These are phyloP conservation scores for Manihot esculenta DNA, from an alignment of 441 rosid genomes.

Conservation along the genomic window DNA sequence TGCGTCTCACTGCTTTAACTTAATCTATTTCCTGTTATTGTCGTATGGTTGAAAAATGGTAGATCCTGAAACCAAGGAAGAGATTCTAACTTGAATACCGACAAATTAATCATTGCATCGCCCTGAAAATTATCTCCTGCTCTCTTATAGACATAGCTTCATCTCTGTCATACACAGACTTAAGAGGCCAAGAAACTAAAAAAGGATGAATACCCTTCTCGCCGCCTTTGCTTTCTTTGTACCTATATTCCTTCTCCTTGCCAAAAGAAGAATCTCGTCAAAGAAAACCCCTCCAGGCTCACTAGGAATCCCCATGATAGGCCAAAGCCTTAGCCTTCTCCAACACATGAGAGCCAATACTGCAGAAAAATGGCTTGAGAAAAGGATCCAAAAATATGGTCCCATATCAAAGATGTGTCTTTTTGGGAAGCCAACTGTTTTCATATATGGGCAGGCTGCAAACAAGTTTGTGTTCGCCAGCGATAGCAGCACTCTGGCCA, in stretches of 20 bases:
- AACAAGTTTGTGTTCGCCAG: constrained; percentile 47
- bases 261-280: constrained; percentile 21
- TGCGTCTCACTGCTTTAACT: too few species aligned
- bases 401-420: constrained; percentile 46
- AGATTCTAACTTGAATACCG: too few species aligned
- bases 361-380: constrained; percentile 41
- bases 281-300: constrained; percentile 44
- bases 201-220: too few species aligned
- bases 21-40: too few species aligned
- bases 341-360: constrained; percentile 45
- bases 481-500: constrained; percentile 26
- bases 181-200: too few species aligned
- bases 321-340: constrained; percentile 46
- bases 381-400: constrained; percentile 38
- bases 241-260: constrained; percentile 6
- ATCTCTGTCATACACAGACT: too few species aligned
- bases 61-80: too few species aligned
- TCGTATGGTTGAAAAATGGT: too few species aligned
- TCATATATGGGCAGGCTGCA: constrained; percentile 45
- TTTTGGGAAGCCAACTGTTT: constrained; percentile 42
- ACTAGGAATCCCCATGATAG: constrained; percentile 47
- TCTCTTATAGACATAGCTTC: too few species aligned
- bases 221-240: too few species aligned
- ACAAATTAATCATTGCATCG: too few species aligned
- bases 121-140: too few species aligned